phyloP scores from a whole-genome alignment of 129 eudicot genomes.

The Chrysanthemum seticuspe region DNA sequence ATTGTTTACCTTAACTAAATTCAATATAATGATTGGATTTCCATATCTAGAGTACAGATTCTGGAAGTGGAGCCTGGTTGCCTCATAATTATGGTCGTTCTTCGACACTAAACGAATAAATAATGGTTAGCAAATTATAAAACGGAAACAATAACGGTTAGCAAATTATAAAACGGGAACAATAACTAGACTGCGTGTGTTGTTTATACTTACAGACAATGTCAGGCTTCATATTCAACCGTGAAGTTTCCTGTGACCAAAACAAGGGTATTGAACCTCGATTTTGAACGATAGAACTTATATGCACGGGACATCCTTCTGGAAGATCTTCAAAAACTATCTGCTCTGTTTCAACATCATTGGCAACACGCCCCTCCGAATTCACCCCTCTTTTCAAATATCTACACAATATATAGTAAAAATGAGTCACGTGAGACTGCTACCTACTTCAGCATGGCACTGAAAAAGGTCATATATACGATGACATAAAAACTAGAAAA shows the following conservation, averaged over 20 bases:
- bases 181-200: conserved; percentile 12
- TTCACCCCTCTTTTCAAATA: conserved; percentile 95
- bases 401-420: conserved; percentile 42
- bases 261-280: conserved; percentile 97
- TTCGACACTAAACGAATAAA: conserved; percentile 59
- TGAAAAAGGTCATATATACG: neutral
- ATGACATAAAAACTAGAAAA: neutral
- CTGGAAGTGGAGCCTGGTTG: conserved; percentile 88
- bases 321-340: conserved; percentile 81
- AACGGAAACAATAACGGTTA: conserved; percentile 4
- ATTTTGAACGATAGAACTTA: conserved; percentile 89
- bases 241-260: conserved; percentile 98
- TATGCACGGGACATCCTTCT: conserved; percentile 49
- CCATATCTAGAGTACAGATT: conserved; percentile 87
- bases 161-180: neutral
- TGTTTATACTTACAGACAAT: conserved; percentile 60
- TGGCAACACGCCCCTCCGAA: conserved; percentile 91
- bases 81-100: conserved; percentile 68
- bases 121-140: conserved; percentile 13
- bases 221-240: conserved; percentile 81
- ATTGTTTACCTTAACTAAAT: conserved; percentile 73
- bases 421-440: neutral
- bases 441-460: conserved; percentile 5
- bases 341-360: conserved; percentile 99
- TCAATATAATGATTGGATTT: conserved; percentile 87